These are phyloP conservation scores for Arthrobotrys sphaeroides DNA, from an alignment of 2,329 filamentous ascomycete species.

Conservation along the genomic window DNA sequence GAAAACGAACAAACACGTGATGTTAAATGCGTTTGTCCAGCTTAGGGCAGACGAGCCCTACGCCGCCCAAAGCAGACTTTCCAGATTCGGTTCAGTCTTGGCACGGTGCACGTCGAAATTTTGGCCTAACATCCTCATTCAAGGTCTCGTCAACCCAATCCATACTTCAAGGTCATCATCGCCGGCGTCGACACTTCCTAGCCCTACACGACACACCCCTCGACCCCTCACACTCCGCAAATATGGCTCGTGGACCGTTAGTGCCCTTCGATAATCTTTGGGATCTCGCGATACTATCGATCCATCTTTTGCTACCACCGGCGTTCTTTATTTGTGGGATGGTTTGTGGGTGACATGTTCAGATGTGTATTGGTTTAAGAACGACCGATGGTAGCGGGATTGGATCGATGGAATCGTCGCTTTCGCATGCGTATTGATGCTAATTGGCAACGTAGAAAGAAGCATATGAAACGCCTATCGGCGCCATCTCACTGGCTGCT, in stretches of 20 bases:
- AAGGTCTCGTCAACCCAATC: constrained; percentile 41
- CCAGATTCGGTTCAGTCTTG: constrained; percentile 32
- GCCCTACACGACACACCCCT: constrained; percentile 29
- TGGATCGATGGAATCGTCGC: neutral
- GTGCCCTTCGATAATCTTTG: constrained; percentile 27
- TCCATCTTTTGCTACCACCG: constrained; percentile 9
- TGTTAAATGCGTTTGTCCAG: constrained; percentile 8
- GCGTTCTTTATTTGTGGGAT: constrained; percentile 8
- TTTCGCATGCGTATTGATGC: constrained; percentile 26
- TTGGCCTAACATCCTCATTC: constrained; percentile 45
- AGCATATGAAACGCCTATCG: constrained; percentile 99
- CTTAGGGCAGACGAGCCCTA: constrained; percentile 49
- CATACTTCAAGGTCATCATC: constrained; percentile 48
- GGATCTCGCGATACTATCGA: constrained; percentile 15
- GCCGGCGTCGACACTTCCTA: constrained; percentile 37
- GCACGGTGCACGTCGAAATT: constrained; percentile 52
- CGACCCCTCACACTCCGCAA: constrained; percentile 44
- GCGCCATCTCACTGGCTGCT: constrained; percentile 99
- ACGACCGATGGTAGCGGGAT: constrained; percentile 10
- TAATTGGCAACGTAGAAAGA: constrained; percentile 68
- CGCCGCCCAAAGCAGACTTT: constrained; percentile 5
- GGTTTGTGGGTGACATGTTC: neutral
- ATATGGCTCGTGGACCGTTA: constrained; percentile 54
- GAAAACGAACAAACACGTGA: constrained; percentile 28
- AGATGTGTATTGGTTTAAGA: constrained; percentile 7